Evolutionary conservation across 441 rosid genomes (phyloP).

Genomic region (Croton setiger): DNA sequence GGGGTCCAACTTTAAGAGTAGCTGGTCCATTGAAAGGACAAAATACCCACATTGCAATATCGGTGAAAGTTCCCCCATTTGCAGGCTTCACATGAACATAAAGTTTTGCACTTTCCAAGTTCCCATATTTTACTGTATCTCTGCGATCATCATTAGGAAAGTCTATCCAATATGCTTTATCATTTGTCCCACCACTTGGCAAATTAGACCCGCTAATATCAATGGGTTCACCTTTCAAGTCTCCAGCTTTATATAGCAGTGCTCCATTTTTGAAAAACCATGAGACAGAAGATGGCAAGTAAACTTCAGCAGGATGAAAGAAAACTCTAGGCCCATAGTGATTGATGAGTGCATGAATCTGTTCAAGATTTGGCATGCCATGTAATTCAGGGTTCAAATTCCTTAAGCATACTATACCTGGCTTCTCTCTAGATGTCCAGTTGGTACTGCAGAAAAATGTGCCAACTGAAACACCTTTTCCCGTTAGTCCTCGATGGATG

Average conservation of each 20-base stretch:
- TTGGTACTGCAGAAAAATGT: constrained; percentile 57
- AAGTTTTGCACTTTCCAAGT: constrained; percentile 62
- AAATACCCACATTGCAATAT: constrained; percentile 81
- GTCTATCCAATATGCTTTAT: constrained; percentile 73
- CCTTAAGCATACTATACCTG: constrained; percentile 50
- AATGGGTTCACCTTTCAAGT: constrained; percentile 39
- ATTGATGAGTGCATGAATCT: constrained; percentile 54
- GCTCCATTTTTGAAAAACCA: constrained; percentile 82
- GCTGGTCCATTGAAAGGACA: constrained; percentile 91
- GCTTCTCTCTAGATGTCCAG: constrained; percentile 35
- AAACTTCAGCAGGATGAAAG: constrained; percentile 71
- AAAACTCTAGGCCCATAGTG: constrained; percentile 72
- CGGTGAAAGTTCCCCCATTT: constrained; percentile 72
- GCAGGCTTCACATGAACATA: constrained; percentile 80
- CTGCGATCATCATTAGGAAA: constrained; percentile 46
- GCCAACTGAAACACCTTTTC: constrained; percentile 67
- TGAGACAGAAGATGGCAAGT: constrained; percentile 74
- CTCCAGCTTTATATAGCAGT: constrained; percentile 41
- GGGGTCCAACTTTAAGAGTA: constrained; percentile 52
- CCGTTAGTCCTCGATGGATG: constrained; percentile 49
- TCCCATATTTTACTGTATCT: constrained; percentile 48
- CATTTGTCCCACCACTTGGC: constrained; percentile 62
- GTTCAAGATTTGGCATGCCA: constrained; percentile 73
- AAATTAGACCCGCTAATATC: constrained; percentile 59
- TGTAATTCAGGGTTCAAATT: constrained; percentile 47